Evolutionary conservation across 495 filamentous ascomycete species (phyloP).

Genomic region (Bacidia gigantensis): DNA sequence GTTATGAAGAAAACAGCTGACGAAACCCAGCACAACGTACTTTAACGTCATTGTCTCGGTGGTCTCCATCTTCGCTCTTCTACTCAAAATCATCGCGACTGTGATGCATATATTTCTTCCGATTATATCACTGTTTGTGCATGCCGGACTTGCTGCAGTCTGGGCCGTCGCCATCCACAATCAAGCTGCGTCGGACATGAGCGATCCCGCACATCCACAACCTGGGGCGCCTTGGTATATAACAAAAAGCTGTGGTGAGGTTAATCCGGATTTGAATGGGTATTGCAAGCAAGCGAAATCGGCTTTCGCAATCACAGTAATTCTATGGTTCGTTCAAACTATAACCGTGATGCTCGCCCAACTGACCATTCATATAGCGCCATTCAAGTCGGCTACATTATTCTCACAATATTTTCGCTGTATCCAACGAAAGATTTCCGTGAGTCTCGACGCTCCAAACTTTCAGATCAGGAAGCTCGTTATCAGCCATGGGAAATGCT

Average conservation of each 20-base stretch:
- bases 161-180: slow-evolving; percentile 53
- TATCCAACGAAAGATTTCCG: slow-evolving; percentile 33
- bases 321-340: slow-evolving; percentile 53
- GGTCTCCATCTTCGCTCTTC: slow-evolving; percentile 40
- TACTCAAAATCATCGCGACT: slow-evolving; percentile 48
- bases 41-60: slow-evolving; percentile 77
- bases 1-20: slow-evolving; percentile 8
- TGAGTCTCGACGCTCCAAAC: slow-evolving; percentile 2
- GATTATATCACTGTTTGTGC: slow-evolving; percentile 45
- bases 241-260: slow-evolving; percentile 55
- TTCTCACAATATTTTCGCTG: slow-evolving; percentile 46
- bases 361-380: background rate
- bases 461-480: slow-evolving; percentile 9
- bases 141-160: slow-evolving; percentile 44
- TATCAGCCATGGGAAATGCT: slow-evolving; percentile 18
- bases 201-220: slow-evolving; percentile 55
- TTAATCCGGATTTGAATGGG: slow-evolving; percentile 35
- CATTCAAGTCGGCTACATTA: slow-evolving; percentile 25
- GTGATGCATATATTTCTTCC: slow-evolving; percentile 63
- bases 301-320: slow-evolving; percentile 53
- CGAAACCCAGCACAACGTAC: slow-evolving; percentile 47
- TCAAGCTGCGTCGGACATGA: slow-evolving; percentile 69
- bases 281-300: slow-evolving; percentile 69
- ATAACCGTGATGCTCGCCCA: slow-evolving; percentile 20
- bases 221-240: slow-evolving; percentile 71